These are phyloP conservation scores for Escallonia rubra DNA, from an alignment of 129 eudicot species.

Conservation along the genomic window DNA sequence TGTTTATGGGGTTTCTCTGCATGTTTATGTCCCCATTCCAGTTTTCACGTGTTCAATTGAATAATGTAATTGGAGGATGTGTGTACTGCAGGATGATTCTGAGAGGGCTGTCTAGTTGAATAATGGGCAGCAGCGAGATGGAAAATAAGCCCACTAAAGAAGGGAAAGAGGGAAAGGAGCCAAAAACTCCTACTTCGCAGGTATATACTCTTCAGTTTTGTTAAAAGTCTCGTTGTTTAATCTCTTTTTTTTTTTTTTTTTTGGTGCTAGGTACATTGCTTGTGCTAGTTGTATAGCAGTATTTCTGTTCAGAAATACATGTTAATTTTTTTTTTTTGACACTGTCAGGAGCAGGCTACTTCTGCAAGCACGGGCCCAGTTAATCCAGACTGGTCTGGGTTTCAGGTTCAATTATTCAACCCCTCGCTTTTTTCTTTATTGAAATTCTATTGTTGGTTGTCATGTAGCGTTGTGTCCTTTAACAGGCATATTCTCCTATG, in stretches of 20 bases:
- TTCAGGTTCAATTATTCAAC: conserved; percentile 38
- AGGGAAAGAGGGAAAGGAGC: conserved; percentile 46
- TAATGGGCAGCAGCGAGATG: conserved; percentile 62
- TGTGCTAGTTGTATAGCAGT: background rate
- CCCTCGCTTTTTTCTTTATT: background rate
- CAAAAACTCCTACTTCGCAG: conserved; percentile 44
- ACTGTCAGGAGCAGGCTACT: conserved; percentile 35
- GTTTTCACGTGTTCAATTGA: too few relatives aligned
- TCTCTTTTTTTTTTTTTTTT: background rate
- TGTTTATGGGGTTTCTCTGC: too few relatives aligned
- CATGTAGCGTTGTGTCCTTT: background rate
- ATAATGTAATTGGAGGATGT: background rate
- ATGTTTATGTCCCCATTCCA: too few relatives aligned
- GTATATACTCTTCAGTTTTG: background rate
- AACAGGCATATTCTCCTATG: conserved; percentile 63
- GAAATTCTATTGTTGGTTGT: background rate
- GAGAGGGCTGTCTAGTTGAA: conserved; percentile 22
- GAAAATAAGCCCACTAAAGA: conserved; percentile 46
- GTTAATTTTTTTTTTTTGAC: background rate
- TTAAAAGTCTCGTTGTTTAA: background rate
- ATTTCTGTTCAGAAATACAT: background rate
- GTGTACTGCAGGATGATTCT: conserved; percentile 31
- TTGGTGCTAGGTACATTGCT: background rate
- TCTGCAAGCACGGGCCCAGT: conserved; percentile 24
- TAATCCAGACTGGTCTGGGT: conserved; percentile 50